Evolutionary conservation across 495 filamentous ascomycete genomes (phyloP).

Genomic region (Glonium stellatum): DNA sequence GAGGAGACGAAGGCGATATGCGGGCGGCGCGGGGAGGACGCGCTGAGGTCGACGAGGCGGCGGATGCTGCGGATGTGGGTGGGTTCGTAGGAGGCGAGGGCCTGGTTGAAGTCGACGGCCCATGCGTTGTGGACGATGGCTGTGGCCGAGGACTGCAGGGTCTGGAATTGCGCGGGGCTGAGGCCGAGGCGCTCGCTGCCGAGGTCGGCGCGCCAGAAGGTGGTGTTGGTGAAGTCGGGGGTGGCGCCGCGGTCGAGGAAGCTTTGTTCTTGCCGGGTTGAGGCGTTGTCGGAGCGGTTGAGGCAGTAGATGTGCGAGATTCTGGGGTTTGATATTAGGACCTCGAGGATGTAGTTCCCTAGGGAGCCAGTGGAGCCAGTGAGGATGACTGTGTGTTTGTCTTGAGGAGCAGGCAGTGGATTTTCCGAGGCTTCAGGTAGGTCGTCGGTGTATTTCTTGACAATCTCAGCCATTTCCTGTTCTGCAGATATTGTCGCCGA

Average conservation of each 20-base stretch:
- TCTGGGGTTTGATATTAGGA: conserved; percentile 9
- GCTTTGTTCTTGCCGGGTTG: background rate
- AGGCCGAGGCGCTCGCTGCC: conserved; percentile 1
- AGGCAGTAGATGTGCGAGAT: conserved; percentile 28
- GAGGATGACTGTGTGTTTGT: conserved; percentile 8
- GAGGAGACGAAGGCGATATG: conserved; percentile 13
- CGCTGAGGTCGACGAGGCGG: conserved; percentile 2
- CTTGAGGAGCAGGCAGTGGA: background rate
- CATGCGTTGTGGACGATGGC: conserved; percentile 17
- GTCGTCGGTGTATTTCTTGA: background rate
- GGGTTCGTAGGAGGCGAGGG: conserved; percentile 10
- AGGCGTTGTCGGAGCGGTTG: conserved; percentile 11
- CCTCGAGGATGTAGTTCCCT: conserved; percentile 28
- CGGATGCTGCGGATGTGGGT: conserved; percentile 9
- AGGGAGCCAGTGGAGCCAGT: conserved; percentile 36
- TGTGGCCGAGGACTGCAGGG: background rate
- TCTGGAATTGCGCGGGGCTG: background rate
- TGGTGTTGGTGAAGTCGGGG: background rate
- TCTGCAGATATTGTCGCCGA: too few species aligned
- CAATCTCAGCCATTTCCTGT: background rate
- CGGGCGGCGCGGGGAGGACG: background rate
- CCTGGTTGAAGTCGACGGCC: conserved; percentile 10
- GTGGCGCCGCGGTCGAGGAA: background rate
- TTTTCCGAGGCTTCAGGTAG: background rate
- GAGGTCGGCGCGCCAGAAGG: background rate